Conservation (phyloP, 441 rosid genomes). For the Croton setiger region DNA sequence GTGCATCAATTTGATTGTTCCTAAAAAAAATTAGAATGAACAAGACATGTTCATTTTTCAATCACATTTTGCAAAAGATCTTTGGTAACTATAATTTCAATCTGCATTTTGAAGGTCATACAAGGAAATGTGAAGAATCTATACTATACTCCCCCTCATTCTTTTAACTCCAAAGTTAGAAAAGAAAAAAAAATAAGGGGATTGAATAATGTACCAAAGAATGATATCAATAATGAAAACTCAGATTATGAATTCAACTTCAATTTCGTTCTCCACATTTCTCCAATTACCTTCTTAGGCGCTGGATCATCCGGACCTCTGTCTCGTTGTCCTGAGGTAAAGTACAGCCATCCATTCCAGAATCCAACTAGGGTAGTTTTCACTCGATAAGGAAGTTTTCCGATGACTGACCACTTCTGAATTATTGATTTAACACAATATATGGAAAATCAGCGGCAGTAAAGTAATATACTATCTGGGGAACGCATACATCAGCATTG, state of each 20-base stretch:
- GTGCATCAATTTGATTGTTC: no score
- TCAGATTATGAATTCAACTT: slow-evolving; percentile 36
- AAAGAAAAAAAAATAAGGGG: not conserved
- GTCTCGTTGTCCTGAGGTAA: slow-evolving; percentile 95
- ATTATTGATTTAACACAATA: slow-evolving; percentile 3
- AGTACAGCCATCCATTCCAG: slow-evolving; percentile 82
- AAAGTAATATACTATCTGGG: not conserved
- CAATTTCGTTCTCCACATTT: slow-evolving; percentile 90
- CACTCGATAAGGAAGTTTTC: slow-evolving; percentile 87
- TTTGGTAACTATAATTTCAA: not conserved
- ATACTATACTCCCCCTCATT: not conserved
- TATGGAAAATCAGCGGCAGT: not conserved
- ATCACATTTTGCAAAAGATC: no score
- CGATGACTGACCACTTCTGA: slow-evolving; percentile 91
- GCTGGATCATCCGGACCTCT: slow-evolving; percentile 81
- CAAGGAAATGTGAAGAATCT: not conserved
- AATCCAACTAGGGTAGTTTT: slow-evolving; percentile 83
- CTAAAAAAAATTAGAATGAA: no score
- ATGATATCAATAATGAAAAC: not conserved
- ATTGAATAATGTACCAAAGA: not conserved
- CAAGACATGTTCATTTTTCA: no score
- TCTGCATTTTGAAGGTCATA: not conserved
- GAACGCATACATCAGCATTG: not conserved
- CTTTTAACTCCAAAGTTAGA: not conserved
- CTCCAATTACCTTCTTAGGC: slow-evolving; percentile 77